These are phyloP conservation scores for Gremmenia infestans DNA, from an alignment of 2,329 filamentous ascomycete species.

Conservation along the genomic window DNA sequence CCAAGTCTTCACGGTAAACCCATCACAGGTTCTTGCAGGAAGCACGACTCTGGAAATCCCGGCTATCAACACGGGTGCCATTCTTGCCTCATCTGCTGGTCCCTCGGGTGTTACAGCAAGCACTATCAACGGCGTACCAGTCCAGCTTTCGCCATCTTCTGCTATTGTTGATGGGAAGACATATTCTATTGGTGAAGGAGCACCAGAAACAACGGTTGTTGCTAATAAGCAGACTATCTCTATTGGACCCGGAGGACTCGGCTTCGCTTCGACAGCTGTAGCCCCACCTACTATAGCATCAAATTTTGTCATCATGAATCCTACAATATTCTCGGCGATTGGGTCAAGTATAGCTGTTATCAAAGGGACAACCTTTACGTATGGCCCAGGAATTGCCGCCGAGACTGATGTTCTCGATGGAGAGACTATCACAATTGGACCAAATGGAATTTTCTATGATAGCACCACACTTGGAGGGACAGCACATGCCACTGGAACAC, in stretches of 20 bases:
- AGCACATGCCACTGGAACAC: constrained; percentile 16
- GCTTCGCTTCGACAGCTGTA: constrained; percentile 21
- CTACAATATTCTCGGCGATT: constrained; percentile 19
- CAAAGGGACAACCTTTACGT: constrained; percentile 16
- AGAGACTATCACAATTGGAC: constrained; percentile 22
- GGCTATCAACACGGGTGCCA: constrained; percentile 7
- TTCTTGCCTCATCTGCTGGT: background rate
- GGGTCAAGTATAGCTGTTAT: constrained; percentile 18
- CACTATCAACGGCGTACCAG: constrained; percentile 16
- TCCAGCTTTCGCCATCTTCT: constrained; percentile 11
- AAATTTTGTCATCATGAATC: constrained; percentile 21
- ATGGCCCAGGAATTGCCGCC: constrained; percentile 15
- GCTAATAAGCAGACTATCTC: constrained; percentile 21
- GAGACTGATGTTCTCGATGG: constrained; percentile 22
- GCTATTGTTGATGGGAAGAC: constrained; percentile 20
- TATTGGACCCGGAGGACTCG: constrained; percentile 20
- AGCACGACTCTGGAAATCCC: constrained; percentile 20
- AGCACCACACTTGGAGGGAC: constrained; percentile 19
- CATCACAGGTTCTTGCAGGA: constrained; percentile 23
- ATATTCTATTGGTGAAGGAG: constrained; percentile 20
- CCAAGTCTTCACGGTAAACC: constrained; percentile 25
- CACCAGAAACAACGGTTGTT: constrained; percentile 17
- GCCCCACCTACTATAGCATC: constrained; percentile 16
- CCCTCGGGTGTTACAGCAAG: constrained; percentile 7
- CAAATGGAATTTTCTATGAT: constrained; percentile 17